Evolutionary conservation across 2,329 filamentous ascomycete genomes (phyloP).

Genomic region (Aspergillus sp.): DNA sequence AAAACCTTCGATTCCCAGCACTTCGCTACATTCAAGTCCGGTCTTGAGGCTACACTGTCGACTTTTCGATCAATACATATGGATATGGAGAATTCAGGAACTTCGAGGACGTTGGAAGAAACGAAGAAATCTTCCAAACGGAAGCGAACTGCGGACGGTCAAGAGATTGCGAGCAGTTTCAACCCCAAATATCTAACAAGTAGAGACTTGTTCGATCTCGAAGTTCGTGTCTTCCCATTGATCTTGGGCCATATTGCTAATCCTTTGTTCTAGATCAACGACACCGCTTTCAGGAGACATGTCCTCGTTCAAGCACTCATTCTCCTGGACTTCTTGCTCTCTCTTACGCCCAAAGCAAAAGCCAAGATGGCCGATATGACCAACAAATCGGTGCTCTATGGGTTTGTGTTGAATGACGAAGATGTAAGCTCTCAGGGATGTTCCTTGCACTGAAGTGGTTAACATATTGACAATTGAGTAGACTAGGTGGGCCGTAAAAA

Average conservation of each 20-base stretch:
- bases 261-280: slow-evolving; percentile 66
- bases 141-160: slow-evolving; percentile 63
- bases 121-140: slow-evolving; percentile 66
- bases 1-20: slow-evolving; percentile 71
- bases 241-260: slow-evolving; percentile 19
- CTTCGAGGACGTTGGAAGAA: slow-evolving; percentile 61
- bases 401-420: slow-evolving; percentile 74
- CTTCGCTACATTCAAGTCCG: slow-evolving; percentile 65
- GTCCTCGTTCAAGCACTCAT: slow-evolving; percentile 95
- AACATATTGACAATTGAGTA: slow-evolving; percentile 36
- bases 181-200: slow-evolving; percentile 99
- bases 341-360: slow-evolving; percentile 78
- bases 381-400: slow-evolving; percentile 88
- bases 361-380: slow-evolving; percentile 70
- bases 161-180: slow-evolving; percentile 70
- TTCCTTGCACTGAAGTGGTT: background rate
- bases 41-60: slow-evolving; percentile 62
- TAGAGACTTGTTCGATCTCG: slow-evolving; percentile 89
- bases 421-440: slow-evolving; percentile 57
- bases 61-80: slow-evolving; percentile 72
- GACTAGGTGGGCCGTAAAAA: slow-evolving; percentile 80
- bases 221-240: slow-evolving; percentile 55
- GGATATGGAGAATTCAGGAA: slow-evolving; percentile 66
- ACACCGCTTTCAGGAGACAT: slow-evolving; percentile 90
- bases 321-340: slow-evolving; percentile 91